phyloP scores from a whole-genome alignment of 306 rosid species.

The Abrus precatorius region DNA sequence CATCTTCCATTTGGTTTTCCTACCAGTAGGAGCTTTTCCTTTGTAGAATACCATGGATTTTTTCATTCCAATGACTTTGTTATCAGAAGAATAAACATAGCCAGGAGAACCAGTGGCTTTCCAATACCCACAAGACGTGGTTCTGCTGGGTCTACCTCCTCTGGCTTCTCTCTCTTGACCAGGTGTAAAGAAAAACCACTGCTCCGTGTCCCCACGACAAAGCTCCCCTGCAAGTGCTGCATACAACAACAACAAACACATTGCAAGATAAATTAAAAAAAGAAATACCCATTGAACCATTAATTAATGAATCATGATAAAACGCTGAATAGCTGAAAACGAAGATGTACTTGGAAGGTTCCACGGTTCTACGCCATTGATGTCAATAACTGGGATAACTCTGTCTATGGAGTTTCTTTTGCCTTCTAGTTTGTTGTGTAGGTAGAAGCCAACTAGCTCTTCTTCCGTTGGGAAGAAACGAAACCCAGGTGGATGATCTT shows the following conservation, averaged over 20 bases:
- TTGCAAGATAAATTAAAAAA: too few species aligned
- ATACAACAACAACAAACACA: background rate
- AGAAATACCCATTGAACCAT: too few species aligned
- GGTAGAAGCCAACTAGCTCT: slow-evolving; percentile 79
- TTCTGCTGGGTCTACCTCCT: slow-evolving; percentile 87
- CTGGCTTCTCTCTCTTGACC: slow-evolving; percentile 81
- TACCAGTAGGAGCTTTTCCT: slow-evolving; percentile 87
- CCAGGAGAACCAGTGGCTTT: slow-evolving; percentile 93
- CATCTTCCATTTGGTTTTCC: slow-evolving; percentile 93
- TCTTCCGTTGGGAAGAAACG: slow-evolving; percentile 93
- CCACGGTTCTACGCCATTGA: slow-evolving; percentile 77
- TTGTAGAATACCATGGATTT: slow-evolving; percentile 88
- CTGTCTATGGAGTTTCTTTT: slow-evolving; percentile 48
- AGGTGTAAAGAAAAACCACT: slow-evolving; percentile 87
- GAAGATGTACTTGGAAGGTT: slow-evolving; percentile 68
- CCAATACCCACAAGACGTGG: slow-evolving; percentile 85
- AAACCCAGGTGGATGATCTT: slow-evolving; percentile 62
- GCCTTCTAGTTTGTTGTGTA: slow-evolving; percentile 69
- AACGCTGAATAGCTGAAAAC: too few species aligned
- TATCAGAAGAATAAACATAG: slow-evolving; percentile 76
- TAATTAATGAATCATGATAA: too few species aligned
- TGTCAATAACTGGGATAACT: slow-evolving; percentile 69
- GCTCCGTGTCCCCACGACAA: slow-evolving; percentile 80
- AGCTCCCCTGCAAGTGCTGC: slow-evolving; percentile 74
- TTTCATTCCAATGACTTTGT: slow-evolving; percentile 71